Evolutionary conservation across 208 protist species (phyloP).

Genomic region (Acanthamoeba royreba): DNA sequence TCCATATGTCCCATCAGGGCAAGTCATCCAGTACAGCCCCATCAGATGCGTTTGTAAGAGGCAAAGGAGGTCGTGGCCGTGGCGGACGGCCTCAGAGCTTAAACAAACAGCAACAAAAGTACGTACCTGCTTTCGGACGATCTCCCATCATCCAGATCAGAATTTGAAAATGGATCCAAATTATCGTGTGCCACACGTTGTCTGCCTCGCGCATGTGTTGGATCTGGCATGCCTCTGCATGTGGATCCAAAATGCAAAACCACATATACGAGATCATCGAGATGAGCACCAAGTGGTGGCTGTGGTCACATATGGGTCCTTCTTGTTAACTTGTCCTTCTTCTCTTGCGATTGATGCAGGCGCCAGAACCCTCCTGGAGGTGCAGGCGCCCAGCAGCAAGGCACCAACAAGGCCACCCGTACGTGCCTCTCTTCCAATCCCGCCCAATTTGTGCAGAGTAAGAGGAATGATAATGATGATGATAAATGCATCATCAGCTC

Average conservation of each 20-base stretch:
- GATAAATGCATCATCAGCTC: too few relatives aligned
- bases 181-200: too few relatives aligned
- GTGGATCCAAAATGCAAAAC: too few relatives aligned
- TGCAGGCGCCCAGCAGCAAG: not conserved
- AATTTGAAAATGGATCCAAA: not conserved
- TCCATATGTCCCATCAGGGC: constrained; percentile 28
- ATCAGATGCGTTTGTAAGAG: constrained; percentile 11
- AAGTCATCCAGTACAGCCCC: not conserved
- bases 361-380: not conserved
- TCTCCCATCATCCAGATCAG: not conserved
- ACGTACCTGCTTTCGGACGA: too few relatives aligned
- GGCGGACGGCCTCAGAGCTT: not conserved
- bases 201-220: too few relatives aligned
- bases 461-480: too few relatives aligned
- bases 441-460: too few relatives aligned
- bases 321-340: not conserved
- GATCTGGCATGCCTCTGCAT: too few relatives aligned
- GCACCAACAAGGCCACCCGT: not conserved
- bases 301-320: not conserved
- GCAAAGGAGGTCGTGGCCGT: constrained; percentile 18
- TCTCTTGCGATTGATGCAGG: not conserved
- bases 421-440: too few relatives aligned
- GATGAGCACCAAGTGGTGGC: not conserved
- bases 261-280: not conserved
- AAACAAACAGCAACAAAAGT: constrained; percentile 18